Evolutionary conservation across 768 basidiomycete genomes (phyloP).

Genomic region (Albatrellus ellisii): DNA sequence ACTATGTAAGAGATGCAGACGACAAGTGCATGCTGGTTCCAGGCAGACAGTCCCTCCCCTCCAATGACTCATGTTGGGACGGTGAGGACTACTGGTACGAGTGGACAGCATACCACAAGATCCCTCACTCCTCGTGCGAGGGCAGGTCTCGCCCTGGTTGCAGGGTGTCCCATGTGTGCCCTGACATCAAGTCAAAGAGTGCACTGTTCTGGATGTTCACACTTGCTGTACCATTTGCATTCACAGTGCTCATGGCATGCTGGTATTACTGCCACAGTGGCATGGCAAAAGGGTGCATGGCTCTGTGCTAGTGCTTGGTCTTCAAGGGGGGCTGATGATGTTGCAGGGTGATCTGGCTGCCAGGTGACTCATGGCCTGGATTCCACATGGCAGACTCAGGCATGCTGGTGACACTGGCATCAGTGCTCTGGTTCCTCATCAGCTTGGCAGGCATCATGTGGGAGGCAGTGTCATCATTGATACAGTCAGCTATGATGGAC

Average conservation of each 20-base stretch:
- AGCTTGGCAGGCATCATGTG: slow-evolving; percentile 65
- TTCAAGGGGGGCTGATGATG: too few species aligned
- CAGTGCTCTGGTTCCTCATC: slow-evolving; percentile 82
- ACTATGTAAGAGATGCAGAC: slow-evolving; percentile 53
- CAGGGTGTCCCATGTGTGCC: slow-evolving; percentile 65
- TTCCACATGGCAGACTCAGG: slow-evolving; percentile 33
- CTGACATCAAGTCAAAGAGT: slow-evolving; percentile 63
- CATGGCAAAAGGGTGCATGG: slow-evolving; percentile 55
- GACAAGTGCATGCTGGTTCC: slow-evolving; percentile 70
- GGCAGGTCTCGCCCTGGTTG: slow-evolving; percentile 71
- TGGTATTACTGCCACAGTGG: slow-evolving; percentile 77
- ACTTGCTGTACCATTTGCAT: slow-evolving; percentile 59
- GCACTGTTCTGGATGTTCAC: slow-evolving; percentile 78
- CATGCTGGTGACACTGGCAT: slow-evolving; percentile 60
- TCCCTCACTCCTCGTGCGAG: slow-evolving; percentile 79
- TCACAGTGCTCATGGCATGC: slow-evolving; percentile 64
- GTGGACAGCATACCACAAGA: slow-evolving; percentile 81
- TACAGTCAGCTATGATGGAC: slow-evolving; percentile 25
- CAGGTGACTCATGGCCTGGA: slow-evolving; percentile 30
- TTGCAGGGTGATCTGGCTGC: slow-evolving; percentile 62
- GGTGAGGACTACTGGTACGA: slow-evolving; percentile 85
- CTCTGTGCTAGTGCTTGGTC: slow-evolving; percentile 8
- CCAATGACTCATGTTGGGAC: slow-evolving; percentile 48
- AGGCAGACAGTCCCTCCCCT: slow-evolving; percentile 47
- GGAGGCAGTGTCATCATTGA: slow-evolving; percentile 42